Evolutionary conservation across 1,139 yeast species (phyloP).

Genomic region (Nakaseomyces nivariensis): DNA sequence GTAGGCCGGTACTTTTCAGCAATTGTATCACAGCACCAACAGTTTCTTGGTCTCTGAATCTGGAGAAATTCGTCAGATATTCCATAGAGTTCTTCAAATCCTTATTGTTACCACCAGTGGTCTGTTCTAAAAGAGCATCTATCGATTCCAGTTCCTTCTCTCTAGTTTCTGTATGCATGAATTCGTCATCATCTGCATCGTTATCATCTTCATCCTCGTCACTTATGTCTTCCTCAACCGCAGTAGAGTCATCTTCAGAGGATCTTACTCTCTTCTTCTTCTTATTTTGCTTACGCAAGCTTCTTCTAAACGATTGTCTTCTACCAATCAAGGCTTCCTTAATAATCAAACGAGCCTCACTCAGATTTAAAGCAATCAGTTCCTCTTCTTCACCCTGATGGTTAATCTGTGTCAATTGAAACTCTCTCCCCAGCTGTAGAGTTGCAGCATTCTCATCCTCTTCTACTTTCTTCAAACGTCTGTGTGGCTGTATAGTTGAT

Average conservation of each 20-base stretch:
- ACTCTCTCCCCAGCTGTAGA: constrained; percentile 85
- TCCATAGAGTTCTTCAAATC: constrained; percentile 88
- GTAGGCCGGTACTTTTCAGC: constrained; percentile 67
- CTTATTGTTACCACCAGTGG: constrained; percentile 53
- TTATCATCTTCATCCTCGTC: constrained; percentile 28
- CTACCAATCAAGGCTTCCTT: constrained; percentile 86
- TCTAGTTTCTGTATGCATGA: constrained; percentile 29
- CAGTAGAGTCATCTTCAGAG: constrained; percentile 9
- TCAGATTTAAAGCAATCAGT: constrained; percentile 72
- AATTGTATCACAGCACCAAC: constrained; percentile 89
- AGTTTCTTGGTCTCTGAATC: constrained; percentile 86
- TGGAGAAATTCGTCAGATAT: constrained; percentile 72
- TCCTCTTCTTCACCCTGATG: constrained; percentile 72
- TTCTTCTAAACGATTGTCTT: constrained; percentile 38
- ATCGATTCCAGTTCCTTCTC: constrained; percentile 30
- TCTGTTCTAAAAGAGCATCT: constrained; percentile 27
- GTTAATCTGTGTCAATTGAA: constrained; percentile 68
- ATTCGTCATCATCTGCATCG: constrained; percentile 28
- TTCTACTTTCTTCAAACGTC: constrained; percentile 59
- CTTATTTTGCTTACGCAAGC: constrained; percentile 32
- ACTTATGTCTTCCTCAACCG: constrained; percentile 13
- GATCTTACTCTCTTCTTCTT: constrained; percentile 29
- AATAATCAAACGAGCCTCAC: constrained; percentile 82
- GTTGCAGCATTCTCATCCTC: constrained; percentile 85
- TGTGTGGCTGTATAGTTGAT: constrained; percentile 74